Evolutionary conservation across 2,329 filamentous ascomycete species (phyloP).

Genomic region (Beauveria rudraprayagi): DNA sequence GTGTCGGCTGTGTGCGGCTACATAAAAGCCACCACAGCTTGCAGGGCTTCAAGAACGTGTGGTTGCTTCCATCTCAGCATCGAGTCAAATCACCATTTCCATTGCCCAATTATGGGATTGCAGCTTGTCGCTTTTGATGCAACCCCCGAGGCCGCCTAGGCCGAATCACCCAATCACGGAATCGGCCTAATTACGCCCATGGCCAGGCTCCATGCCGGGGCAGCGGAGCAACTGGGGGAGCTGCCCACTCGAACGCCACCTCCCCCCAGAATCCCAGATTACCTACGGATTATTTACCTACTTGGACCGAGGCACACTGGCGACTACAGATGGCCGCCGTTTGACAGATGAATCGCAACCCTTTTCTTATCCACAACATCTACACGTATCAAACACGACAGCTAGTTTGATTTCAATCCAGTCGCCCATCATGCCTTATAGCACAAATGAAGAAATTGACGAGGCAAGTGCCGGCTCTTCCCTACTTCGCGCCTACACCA

Average conservation of each 20-base stretch:
- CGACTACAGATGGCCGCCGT: neutral
- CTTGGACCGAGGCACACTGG: neutral
- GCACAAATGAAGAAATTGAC: constrained; percentile 5
- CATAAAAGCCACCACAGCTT: too few relatives aligned
- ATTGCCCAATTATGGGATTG: too few relatives aligned
- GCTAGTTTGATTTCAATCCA: neutral
- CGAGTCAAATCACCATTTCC: too few relatives aligned
- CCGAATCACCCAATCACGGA: neutral
- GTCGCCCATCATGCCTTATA: constrained; percentile 19
- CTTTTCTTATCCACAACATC: neutral
- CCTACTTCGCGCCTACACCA: neutral
- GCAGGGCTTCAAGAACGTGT: too few relatives aligned
- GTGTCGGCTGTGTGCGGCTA: too few relatives aligned
- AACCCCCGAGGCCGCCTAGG: too few relatives aligned
- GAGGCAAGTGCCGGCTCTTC: neutral
- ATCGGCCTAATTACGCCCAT: neutral
- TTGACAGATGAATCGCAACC: neutral
- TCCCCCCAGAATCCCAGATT: neutral
- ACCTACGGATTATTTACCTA: neutral
- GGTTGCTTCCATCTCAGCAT: too few relatives aligned
- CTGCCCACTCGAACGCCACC: neutral
- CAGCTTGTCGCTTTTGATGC: too few relatives aligned
- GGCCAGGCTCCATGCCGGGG: neutral
- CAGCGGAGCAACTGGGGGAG: constrained; percentile 3
- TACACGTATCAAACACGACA: neutral